Evolutionary conservation across 257 asterid species (phyloP).

Genomic region (Penstemon newberryi): DNA sequence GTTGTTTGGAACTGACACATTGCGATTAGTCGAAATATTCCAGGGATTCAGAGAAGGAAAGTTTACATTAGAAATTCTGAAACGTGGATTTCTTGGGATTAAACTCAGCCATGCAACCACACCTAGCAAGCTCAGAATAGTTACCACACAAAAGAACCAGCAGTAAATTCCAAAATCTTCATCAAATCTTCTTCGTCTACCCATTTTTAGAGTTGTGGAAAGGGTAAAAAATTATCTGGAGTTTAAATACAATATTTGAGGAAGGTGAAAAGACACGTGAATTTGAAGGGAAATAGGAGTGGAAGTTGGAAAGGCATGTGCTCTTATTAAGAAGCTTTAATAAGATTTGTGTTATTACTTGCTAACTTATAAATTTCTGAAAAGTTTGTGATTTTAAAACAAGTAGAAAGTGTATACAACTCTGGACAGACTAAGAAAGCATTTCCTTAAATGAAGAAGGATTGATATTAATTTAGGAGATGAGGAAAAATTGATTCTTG

Average conservation of each 20-base stretch:
- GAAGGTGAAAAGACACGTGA: constrained; percentile 16
- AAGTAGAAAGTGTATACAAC: background rate
- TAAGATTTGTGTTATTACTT: background rate
- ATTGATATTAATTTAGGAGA: background rate
- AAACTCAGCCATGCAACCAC: constrained; percentile 41
- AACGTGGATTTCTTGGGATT: constrained; percentile 37
- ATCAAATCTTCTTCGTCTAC: background rate
- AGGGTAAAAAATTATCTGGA: background rate
- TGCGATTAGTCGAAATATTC: constrained; percentile 14
- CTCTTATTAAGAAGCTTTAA: background rate
- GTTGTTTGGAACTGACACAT: constrained; percentile 16
- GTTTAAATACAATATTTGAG: background rate
- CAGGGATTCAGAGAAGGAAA: constrained; percentile 21
- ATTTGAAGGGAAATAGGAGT: background rate
- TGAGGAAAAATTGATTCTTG: background rate
- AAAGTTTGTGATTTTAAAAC: constrained; percentile 7
- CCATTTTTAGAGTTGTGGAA: constrained; percentile 25
- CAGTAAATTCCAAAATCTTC: constrained; percentile 13
- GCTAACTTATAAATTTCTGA: background rate
- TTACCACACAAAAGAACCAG: constrained; percentile 35
- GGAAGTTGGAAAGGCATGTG: constrained; percentile 25
- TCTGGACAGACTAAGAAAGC: background rate
- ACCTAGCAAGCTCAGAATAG: constrained; percentile 32
- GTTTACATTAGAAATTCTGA: constrained; percentile 21
- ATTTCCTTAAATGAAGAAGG: background rate